Evolutionary conservation across 83 land plant species (phyloP).

Genomic region (Diphasiastrum complanatum): DNA sequence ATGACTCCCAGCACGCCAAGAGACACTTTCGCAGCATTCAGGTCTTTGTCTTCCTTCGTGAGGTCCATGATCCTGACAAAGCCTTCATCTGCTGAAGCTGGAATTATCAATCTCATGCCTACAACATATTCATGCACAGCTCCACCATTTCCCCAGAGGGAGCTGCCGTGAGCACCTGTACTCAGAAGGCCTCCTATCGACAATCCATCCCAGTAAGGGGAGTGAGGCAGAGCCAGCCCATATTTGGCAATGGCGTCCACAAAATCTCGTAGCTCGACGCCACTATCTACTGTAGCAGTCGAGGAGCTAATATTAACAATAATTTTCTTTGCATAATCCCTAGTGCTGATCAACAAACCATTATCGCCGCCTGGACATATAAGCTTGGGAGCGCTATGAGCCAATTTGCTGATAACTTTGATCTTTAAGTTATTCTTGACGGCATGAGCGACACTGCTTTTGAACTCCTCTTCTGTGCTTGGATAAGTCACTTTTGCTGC

Average conservation of each 20-base stretch:
- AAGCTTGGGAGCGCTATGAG: constrained; percentile 67
- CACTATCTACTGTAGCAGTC: constrained; percentile 49
- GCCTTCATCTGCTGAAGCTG: constrained; percentile 37
- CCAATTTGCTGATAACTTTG: constrained; percentile 44
- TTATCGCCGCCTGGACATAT: constrained; percentile 51
- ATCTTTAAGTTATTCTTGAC: constrained; percentile 34
- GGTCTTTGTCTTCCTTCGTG: constrained; percentile 15
- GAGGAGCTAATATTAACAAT: constrained; percentile 18
- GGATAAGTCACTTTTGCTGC: constrained; percentile 50
- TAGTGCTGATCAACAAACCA: constrained; percentile 50
- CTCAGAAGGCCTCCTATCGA: constrained; percentile 60
- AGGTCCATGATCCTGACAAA: constrained; percentile 37
- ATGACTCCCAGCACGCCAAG: constrained; percentile 40
- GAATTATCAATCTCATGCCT: constrained; percentile 38
- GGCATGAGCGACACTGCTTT: constrained; percentile 44
- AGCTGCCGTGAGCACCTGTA: constrained; percentile 73
- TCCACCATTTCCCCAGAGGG: constrained; percentile 55
- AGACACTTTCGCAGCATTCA: constrained; percentile 47
- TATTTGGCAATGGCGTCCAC: constrained; percentile 40
- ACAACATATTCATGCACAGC: constrained; percentile 59
- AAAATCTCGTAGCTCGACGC: constrained; percentile 38
- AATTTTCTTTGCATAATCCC: constrained; percentile 23
- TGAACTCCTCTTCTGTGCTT: constrained; percentile 41
- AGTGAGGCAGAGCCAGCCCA: constrained; percentile 46
- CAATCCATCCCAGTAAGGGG: constrained; percentile 67